These are phyloP conservation scores for Quercus phellos DNA, from an alignment of 331 rosid species.

Conservation along the genomic window DNA sequence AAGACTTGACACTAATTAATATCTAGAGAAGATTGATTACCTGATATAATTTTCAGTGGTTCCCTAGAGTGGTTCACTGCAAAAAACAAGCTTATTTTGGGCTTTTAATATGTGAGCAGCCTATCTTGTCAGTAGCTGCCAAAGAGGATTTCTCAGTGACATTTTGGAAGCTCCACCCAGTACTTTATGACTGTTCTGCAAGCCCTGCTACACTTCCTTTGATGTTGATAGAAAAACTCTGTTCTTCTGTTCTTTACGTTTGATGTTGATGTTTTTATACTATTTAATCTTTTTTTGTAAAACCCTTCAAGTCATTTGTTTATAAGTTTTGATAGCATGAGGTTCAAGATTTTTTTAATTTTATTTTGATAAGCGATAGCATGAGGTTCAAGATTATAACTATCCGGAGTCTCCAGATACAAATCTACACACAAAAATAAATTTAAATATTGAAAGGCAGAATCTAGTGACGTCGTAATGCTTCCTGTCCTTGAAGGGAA, in stretches of 20 bases:
- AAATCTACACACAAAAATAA: no score
- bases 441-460: no score
- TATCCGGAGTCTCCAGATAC: neutral
- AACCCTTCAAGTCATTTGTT: neutral
- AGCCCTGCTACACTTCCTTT: neutral
- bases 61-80: neutral
- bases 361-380: neutral
- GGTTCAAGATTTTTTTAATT: neutral
- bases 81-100: neutral
- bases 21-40: neutral
- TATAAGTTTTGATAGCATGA: neutral
- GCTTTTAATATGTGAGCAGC: neutral
- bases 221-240: neutral
- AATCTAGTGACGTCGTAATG: no score
- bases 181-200: neutral
- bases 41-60: neutral
- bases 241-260: neutral
- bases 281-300: neutral
- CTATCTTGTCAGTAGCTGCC: neutral
- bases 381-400: neutral
- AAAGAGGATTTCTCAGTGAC: neutral
- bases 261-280: neutral
- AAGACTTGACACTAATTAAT: neutral
- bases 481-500: no score
- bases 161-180: neutral